These are phyloP conservation scores for Heteromeles arbutifolia DNA, from an alignment of 306 rosid species.

Conservation along the genomic window DNA sequence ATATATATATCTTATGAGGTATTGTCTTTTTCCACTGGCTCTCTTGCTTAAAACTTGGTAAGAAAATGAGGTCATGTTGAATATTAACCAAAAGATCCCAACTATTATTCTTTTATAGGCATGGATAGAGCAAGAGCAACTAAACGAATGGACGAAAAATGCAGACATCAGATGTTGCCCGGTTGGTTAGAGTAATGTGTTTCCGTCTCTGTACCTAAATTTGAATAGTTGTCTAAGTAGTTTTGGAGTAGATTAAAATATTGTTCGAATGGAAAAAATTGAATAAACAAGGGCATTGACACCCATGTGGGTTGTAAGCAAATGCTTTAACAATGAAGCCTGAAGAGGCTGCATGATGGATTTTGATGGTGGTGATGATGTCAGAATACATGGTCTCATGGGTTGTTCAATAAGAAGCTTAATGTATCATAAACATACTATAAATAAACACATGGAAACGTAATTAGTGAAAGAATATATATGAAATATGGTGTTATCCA, in stretches of 20 bases:
- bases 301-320: slow-evolving; percentile 19
- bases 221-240: neutral
- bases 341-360: neutral
- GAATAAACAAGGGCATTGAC: neutral
- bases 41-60: slow-evolving; percentile 1
- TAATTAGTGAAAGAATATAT: neutral
- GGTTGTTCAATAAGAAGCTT: slow-evolving; percentile 1
- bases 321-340: slow-evolving; percentile 3
- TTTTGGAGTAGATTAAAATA: neutral
- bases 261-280: neutral
- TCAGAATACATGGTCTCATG: slow-evolving; percentile 3
- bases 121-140: neutral
- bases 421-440: neutral
- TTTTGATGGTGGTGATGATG: neutral
- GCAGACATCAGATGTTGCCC: neutral
- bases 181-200: neutral
- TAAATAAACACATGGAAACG: neutral
- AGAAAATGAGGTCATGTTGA: slow-evolving; percentile 1
- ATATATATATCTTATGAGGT: neutral
- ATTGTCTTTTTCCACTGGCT: neutral
- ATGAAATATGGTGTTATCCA: neutral
- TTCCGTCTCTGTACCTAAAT: neutral
- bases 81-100: neutral
- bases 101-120: neutral
- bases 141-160: neutral